Conservation (phyloP, 169 alveolate species). For the Eimeria sp. region DNA sequence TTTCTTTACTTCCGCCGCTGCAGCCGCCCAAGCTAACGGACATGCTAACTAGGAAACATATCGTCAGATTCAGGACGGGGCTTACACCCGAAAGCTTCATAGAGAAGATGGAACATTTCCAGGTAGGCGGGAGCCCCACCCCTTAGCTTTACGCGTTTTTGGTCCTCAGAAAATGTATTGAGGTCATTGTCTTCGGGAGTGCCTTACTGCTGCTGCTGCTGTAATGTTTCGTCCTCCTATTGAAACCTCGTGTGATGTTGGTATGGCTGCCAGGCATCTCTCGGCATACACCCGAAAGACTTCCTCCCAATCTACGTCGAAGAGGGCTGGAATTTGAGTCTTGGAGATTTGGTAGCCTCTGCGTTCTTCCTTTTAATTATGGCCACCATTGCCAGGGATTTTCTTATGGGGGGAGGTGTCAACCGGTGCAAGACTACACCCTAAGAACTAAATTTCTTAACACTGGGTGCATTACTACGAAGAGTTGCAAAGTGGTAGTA, state of each 20-base stretch:
- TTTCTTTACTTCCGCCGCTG: neutral
- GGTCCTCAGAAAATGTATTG: neutral
- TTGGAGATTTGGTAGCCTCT: slow-evolving; percentile 71
- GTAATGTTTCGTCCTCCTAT: neutral
- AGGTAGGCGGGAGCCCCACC: neutral
- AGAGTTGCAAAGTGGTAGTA: neutral
- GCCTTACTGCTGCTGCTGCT: neutral
- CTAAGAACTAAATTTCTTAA: neutral
- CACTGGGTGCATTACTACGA: neutral
- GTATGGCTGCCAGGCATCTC: slow-evolving; percentile 39
- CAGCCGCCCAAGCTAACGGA: slow-evolving; percentile 69
- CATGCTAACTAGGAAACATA: slow-evolving; percentile 46
- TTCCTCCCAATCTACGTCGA: slow-evolving; percentile 75
- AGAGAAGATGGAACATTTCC: slow-evolving; percentile 79
- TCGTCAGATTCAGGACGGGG: slow-evolving; percentile 79
- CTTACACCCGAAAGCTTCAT: slow-evolving; percentile 80
- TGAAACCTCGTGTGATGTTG: neutral
- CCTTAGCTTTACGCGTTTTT: neutral
- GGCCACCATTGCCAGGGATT: slow-evolving; percentile 80
- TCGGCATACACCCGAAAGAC: slow-evolving; percentile 82
- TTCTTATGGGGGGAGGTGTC: slow-evolving; percentile 66
- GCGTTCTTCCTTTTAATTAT: slow-evolving; percentile 68
- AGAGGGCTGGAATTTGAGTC: slow-evolving; percentile 67
- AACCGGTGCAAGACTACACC: slow-evolving; percentile 20
- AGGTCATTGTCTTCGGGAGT: neutral